A percentile compares a stretch with the other conserved stretches of the same genome.
These are phyloP conservation scores for Cladosporium sphaerospermum DNA, from an alignment of 2,329 filamentous ascomycete species.

Conservation along the genomic window DNA sequence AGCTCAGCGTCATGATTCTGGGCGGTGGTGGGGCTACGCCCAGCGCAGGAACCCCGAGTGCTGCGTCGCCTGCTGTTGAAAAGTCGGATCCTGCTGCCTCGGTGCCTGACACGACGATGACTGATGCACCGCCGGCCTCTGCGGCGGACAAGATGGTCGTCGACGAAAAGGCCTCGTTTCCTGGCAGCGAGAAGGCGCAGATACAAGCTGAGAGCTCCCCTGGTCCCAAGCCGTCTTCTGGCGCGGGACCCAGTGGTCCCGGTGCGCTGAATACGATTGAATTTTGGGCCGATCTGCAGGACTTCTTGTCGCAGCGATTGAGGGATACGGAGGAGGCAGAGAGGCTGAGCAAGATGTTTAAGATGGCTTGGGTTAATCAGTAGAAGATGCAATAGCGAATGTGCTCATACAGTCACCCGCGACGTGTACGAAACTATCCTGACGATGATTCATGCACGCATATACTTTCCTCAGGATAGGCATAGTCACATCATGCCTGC, in stretches of 20 bases:
- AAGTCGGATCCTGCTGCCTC: slow-evolving; percentile 31
- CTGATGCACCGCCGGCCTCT: slow-evolving; percentile 14
- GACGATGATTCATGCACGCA: no score
- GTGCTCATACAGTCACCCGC: no score
- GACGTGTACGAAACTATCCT: no score
- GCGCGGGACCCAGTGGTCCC: slow-evolving; percentile 19
- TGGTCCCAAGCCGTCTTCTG: slow-evolving; percentile 44
- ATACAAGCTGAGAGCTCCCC: slow-evolving; percentile 42
- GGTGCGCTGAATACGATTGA: slow-evolving; percentile 61
- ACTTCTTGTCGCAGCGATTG: slow-evolving; percentile 72
- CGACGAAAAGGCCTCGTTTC: slow-evolving; percentile 26
- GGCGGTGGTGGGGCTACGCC: slow-evolving; percentile 42
- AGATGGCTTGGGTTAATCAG: slow-evolving; percentile 57
- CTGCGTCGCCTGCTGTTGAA: slow-evolving; percentile 37
- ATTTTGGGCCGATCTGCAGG: slow-evolving; percentile 83
- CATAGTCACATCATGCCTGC: no score
- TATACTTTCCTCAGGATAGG: no score
- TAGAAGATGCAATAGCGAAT: not conserved
- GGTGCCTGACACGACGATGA: slow-evolving; percentile 8
- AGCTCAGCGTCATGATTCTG: slow-evolving; percentile 84
- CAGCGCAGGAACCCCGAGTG: slow-evolving; percentile 28
- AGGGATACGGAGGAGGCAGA: slow-evolving; percentile 62
- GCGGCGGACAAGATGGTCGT: slow-evolving; percentile 26
- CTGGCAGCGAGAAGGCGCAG: slow-evolving; percentile 26
- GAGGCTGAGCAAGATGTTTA: slow-evolving; percentile 62